phyloP scores from a whole-genome alignment of 441 rosid genomes.

The Metrosideros polymorpha region DNA sequence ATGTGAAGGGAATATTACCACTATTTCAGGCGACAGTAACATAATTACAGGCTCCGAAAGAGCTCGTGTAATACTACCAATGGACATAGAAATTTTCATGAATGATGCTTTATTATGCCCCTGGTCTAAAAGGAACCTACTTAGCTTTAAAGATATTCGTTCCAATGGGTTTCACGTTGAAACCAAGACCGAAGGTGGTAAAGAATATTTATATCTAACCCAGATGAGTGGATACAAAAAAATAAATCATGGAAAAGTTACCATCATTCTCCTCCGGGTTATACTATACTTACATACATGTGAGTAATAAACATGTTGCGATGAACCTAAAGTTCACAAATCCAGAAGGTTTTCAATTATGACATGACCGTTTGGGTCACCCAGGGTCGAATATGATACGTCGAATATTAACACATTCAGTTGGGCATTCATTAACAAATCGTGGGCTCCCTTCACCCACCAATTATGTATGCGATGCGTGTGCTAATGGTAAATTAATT shows the following conservation, averaged over 20 bases:
- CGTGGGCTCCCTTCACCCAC: too few relatives aligned
- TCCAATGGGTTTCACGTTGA: neutral
- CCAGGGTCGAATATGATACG: neutral
- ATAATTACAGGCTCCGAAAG: neutral
- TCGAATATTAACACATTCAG: too few relatives aligned
- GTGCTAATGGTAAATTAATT: too few relatives aligned
- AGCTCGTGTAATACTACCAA: neutral
- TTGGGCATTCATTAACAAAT: too few relatives aligned
- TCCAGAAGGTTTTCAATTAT: neutral
- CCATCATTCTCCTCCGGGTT: neutral
- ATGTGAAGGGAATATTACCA: too few relatives aligned
- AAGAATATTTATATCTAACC: neutral
- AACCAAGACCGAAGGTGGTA: neutral
- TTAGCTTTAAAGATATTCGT: constrained; percentile 1
- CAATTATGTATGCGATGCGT: too few relatives aligned
- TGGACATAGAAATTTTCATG: neutral
- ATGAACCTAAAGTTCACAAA: neutral
- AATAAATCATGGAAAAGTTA: neutral
- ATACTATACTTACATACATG: neutral
- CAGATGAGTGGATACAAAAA: neutral
- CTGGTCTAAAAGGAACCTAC: neutral
- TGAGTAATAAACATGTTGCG: neutral
- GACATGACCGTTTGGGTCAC: neutral
- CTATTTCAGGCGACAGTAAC: too few relatives aligned
- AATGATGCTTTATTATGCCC: neutral